Evolutionary conservation across 2,329 filamentous ascomycete genomes (phyloP).

Genomic region (Colletotrichum eleusines): DNA sequence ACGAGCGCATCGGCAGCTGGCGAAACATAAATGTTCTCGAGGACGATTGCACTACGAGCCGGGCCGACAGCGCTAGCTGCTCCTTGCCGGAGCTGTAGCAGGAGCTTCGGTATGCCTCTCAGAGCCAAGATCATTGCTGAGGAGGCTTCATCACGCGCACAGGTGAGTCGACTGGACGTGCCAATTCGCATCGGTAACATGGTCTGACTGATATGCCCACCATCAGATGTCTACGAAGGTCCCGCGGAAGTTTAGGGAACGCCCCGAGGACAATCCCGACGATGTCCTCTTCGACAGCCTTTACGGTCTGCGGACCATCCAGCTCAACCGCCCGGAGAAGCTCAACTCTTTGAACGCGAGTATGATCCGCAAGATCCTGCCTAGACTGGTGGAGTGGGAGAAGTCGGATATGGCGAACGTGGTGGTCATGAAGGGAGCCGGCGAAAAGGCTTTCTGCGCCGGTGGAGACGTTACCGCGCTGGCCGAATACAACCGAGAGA

Average conservation of each 20-base stretch:
- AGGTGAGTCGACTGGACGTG: conserved; percentile 26
- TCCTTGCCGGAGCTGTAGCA: conserved; percentile 57
- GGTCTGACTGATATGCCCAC: not conserved
- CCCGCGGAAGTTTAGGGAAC: conserved; percentile 61
- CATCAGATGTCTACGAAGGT: conserved; percentile 54
- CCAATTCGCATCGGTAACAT: not conserved
- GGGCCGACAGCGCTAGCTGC: conserved; percentile 62
- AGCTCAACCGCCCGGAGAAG: conserved; percentile 93
- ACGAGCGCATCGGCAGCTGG: conserved; percentile 53
- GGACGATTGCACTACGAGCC: conserved; percentile 65
- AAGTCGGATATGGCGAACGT: conserved; percentile 96
- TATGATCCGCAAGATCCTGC: conserved; percentile 95
- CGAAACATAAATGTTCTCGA: conserved; percentile 67
- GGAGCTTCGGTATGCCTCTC: conserved; percentile 77
- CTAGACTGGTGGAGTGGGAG: conserved; percentile 90
- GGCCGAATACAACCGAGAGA: conserved; percentile 77
- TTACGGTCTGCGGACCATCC: conserved; percentile 90
- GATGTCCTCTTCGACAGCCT: conserved; percentile 93
- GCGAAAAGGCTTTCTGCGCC: conserved; percentile 87
- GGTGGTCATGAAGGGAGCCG: conserved; percentile 90
- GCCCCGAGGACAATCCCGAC: conserved; percentile 79
- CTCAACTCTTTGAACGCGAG: conserved; percentile 93
- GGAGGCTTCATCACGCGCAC: conserved; percentile 38
- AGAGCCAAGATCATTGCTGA: conserved; percentile 77
- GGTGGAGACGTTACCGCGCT: conserved; percentile 90